phyloP scores from a whole-genome alignment of 106 monocot genomes.

The Triglochin maritima region DNA sequence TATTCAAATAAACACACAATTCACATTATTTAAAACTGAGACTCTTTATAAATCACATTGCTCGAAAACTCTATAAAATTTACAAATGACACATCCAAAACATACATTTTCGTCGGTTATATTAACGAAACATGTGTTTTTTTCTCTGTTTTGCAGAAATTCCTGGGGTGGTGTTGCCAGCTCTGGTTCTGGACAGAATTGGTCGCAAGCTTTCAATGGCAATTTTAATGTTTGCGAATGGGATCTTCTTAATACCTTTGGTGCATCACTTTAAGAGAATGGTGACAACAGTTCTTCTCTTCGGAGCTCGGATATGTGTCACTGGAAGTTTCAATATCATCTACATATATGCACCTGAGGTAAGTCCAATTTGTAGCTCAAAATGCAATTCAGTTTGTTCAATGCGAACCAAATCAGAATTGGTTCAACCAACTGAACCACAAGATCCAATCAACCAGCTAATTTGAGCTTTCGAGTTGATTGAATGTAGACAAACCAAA shows the following conservation, averaged over 20 bases:
- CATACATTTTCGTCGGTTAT: not conserved
- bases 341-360: constrained; percentile 85
- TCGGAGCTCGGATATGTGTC: constrained; percentile 64
- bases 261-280: constrained; percentile 25
- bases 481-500: too few species aligned
- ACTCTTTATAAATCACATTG: too few species aligned
- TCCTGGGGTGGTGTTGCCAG: constrained; percentile 65
- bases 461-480: too few species aligned
- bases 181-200: constrained; percentile 44
- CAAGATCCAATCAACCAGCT: too few species aligned
- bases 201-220: constrained; percentile 69
- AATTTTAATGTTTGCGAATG: constrained; percentile 41
- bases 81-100: too few species aligned
- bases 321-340: constrained; percentile 55
- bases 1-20: too few species aligned
- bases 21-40: too few species aligned
- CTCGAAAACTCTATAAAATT: too few species aligned
- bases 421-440: too few species aligned
- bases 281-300: constrained; percentile 43
- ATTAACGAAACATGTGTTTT: not conserved
- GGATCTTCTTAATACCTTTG: constrained; percentile 53
- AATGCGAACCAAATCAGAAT: too few species aligned
- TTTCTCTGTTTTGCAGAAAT: constrained; percentile 34
- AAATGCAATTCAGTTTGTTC: too few species aligned
- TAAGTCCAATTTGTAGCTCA: constrained; percentile 35